Percentiles rank a stretch among this genome's conserved stretches.
These are phyloP conservation scores for Suillus subalutaceus DNA, from an alignment of 768 basidiomycete species.

Conservation along the genomic window DNA sequence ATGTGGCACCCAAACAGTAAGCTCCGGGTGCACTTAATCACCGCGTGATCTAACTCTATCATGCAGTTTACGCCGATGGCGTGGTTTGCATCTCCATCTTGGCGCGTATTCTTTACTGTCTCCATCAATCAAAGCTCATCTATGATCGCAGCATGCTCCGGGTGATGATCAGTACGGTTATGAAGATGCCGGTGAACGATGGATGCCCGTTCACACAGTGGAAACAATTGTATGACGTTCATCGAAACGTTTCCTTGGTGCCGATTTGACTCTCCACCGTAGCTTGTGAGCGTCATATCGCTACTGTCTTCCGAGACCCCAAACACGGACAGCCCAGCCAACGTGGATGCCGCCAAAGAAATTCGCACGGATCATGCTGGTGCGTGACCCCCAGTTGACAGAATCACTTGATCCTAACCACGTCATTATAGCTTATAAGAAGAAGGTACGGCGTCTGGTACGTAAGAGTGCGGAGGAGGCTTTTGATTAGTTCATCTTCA, in stretches of 20 bases:
- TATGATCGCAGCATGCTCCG: slow-evolving; percentile 73
- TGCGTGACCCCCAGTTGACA: slow-evolving; percentile 33
- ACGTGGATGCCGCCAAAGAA: slow-evolving; percentile 94
- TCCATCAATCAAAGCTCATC: slow-evolving; percentile 9
- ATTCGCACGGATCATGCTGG: slow-evolving; percentile 66
- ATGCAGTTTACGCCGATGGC: slow-evolving; percentile 87
- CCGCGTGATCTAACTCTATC: slow-evolving; percentile 1
- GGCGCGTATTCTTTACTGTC: slow-evolving; percentile 35
- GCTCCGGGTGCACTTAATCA: slow-evolving; percentile 27
- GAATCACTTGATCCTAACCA: slow-evolving; percentile 15
- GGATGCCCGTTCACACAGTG: slow-evolving; percentile 96
- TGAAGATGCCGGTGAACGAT: slow-evolving; percentile 95
- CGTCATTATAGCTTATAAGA: slow-evolving; percentile 73
- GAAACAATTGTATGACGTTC: slow-evolving; percentile 81
- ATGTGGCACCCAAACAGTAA: slow-evolving; percentile 99
- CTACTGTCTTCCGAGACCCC: slow-evolving; percentile 91
- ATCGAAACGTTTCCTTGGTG: slow-evolving; percentile 3
- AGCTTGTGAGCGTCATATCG: slow-evolving; percentile 97
- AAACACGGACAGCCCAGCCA: slow-evolving; percentile 92
- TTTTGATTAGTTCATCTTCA: slow-evolving; percentile 52
- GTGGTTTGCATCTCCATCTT: slow-evolving; percentile 96
- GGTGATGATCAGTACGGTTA: slow-evolving; percentile 97
- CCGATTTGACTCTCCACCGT: slow-evolving; percentile 6
- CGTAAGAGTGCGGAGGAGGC: slow-evolving; percentile 89
- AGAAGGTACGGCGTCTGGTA: slow-evolving; percentile 92